A percentile compares a stretch with the other conserved stretches of the same genome.
Evolutionary conservation across 2,329 filamentous ascomycete species (phyloP).

Genomic region (Davidsoniella virescens): DNA sequence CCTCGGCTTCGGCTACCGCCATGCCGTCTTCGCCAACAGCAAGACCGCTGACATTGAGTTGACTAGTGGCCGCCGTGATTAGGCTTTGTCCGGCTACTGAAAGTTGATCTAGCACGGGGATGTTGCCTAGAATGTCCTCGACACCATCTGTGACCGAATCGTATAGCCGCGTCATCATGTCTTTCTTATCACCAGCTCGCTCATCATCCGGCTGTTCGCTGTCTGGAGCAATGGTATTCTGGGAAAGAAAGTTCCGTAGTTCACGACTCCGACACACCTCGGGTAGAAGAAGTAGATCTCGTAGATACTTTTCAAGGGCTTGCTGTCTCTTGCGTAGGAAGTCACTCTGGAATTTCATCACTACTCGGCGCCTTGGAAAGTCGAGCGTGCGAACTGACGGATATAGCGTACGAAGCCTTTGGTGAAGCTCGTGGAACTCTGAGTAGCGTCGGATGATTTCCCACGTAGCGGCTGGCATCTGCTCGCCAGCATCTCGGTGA

Average conservation of each 20-base stretch:
- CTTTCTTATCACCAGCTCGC: slow-evolving; percentile 39
- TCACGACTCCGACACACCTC: slow-evolving; percentile 91
- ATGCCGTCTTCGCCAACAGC: slow-evolving; percentile 35
- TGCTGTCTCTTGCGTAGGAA: slow-evolving; percentile 79
- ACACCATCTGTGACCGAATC: slow-evolving; percentile 95
- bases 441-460: slow-evolving; percentile 83
- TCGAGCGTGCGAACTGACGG: slow-evolving; percentile 78
- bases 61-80: slow-evolving; percentile 56
- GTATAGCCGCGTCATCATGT: slow-evolving; percentile 89
- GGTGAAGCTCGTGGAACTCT: slow-evolving; percentile 91
- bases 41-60: slow-evolving; percentile 38
- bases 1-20: slow-evolving; percentile 61
- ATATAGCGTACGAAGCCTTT: slow-evolving; percentile 69
- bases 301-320: slow-evolving; percentile 72
- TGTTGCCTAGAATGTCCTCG: slow-evolving; percentile 94
- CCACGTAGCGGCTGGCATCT: slow-evolving; percentile 95
- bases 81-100: slow-evolving; percentile 86
- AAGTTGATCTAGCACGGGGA: slow-evolving; percentile 86
- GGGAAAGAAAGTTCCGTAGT: slow-evolving; percentile 79
- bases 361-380: slow-evolving; percentile 78
- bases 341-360: slow-evolving; percentile 93
- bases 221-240: slow-evolving; percentile 57
- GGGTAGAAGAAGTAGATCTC: slow-evolving; percentile 66
- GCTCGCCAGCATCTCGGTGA: slow-evolving; percentile 73
- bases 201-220: slow-evolving; percentile 36